phyloP scores from a whole-genome alignment of 306 rosid species.

The Prosopis cineraria region DNA sequence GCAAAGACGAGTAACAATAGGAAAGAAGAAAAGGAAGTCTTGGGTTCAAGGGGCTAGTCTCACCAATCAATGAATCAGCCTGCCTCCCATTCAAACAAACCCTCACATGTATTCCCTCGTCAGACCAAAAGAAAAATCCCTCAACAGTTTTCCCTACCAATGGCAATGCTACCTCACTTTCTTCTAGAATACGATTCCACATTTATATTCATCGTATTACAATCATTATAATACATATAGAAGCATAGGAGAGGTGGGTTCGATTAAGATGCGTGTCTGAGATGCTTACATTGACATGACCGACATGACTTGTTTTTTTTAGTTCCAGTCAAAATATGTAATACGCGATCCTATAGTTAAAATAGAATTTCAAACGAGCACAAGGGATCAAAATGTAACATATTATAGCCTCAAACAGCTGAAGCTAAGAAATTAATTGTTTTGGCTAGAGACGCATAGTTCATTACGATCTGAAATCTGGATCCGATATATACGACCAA shows the following conservation, averaged over 20 bases:
- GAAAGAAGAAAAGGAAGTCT: not conserved
- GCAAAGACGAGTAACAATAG: not conserved
- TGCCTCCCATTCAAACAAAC: not conserved
- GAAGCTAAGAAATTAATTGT: not conserved
- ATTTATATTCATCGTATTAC: not conserved
- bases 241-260: not conserved
- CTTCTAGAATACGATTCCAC: not conserved
- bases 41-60: not conserved
- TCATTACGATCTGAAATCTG: not conserved
- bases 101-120: not conserved
- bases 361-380: not conserved
- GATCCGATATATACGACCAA: not conserved
- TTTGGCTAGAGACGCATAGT: slow-evolving; percentile 2
- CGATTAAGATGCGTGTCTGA: not conserved
- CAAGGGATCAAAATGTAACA: not conserved
- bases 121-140: not conserved
- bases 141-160: not conserved
- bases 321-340: slow-evolving; percentile 7
- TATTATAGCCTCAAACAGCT: slow-evolving; percentile 4
- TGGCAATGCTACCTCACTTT: not conserved
- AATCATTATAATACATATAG: not conserved
- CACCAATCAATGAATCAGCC: not conserved
- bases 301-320: not conserved
- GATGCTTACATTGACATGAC: not conserved
- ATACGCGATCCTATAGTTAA: not conserved